Percentiles rank a stretch among this genome's conserved stretches.
phyloP scores from a whole-genome alignment of 2,329 filamentous ascomycete species.

The Ramichloridium luteum region DNA sequence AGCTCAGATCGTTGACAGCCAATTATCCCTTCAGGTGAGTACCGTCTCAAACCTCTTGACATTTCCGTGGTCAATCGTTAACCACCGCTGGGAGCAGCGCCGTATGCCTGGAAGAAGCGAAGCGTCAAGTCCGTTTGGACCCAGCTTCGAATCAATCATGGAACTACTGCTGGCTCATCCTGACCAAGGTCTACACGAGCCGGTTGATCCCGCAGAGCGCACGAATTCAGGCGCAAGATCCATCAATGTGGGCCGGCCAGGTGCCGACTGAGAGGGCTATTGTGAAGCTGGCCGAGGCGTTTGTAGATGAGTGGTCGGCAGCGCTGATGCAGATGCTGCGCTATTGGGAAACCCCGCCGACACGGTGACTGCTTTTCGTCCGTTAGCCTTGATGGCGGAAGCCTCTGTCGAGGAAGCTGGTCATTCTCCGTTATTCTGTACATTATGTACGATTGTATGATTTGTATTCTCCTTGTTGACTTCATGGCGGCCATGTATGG shows the following conservation, averaged over 20 bases:
- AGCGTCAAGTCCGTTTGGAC: constrained; percentile 50
- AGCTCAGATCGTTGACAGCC: constrained; percentile 55
- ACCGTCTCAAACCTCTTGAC: not conserved
- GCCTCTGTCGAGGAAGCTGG: too few relatives aligned
- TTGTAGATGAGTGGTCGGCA: constrained; percentile 54
- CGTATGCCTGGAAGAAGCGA: constrained; percentile 53
- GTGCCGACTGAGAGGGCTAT: constrained; percentile 45
- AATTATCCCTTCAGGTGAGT: constrained; percentile 47
- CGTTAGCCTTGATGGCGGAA: too few relatives aligned
- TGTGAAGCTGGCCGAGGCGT: constrained; percentile 48
- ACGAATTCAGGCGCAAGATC: constrained; percentile 46
- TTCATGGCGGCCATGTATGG: too few relatives aligned
- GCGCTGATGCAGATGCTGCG: constrained; percentile 54
- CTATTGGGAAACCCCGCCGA: constrained; percentile 53
- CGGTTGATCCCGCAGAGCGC: constrained; percentile 51
- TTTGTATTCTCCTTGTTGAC: too few relatives aligned
- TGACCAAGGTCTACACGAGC: constrained; percentile 52
- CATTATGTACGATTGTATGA: too few relatives aligned
- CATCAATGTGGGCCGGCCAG: constrained; percentile 57
- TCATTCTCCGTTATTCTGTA: too few relatives aligned
- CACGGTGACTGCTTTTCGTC: too few relatives aligned
- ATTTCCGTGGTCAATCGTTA: not conserved
- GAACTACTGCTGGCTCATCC: constrained; percentile 64
- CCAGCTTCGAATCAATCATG: constrained; percentile 57
- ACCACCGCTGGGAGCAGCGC: constrained; percentile 31